Conservation (phyloP, 2,329 filamentous ascomycete species). For the Coniella lustricola region DNA sequence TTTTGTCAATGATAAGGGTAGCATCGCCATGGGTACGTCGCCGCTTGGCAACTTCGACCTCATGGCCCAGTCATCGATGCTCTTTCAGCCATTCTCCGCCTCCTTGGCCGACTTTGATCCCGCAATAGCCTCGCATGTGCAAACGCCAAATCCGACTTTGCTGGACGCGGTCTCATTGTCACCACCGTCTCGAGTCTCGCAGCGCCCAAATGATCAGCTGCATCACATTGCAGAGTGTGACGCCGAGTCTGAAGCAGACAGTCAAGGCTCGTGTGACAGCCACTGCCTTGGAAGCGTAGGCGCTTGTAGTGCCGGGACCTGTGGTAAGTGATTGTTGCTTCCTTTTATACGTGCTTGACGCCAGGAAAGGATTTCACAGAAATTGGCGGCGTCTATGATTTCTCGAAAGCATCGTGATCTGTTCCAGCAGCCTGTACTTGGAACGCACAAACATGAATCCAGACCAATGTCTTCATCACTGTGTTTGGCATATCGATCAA, state of each 20-base stretch:
- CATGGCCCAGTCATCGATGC: neutral
- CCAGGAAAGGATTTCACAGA: no score
- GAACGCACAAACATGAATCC: no score
- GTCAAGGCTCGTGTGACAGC: conserved; percentile 11
- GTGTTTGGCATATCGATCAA: no score
- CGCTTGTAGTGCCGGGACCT: conserved; percentile 14
- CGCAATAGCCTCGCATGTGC: conserved; percentile 1
- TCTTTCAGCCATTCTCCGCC: neutral
- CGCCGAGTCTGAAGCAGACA: conserved; percentile 4
- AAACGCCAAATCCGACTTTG: neutral
- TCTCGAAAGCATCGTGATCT: no score
- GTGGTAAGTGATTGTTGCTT: neutral
- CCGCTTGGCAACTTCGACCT: neutral
- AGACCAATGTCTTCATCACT: no score
- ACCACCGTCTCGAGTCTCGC: neutral
- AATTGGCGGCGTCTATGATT: no score
- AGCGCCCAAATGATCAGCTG: neutral
- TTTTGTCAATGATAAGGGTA: neutral
- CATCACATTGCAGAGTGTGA: conserved; percentile 2
- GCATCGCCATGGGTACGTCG: neutral
- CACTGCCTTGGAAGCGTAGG: conserved; percentile 11
- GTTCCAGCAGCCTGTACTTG: no score
- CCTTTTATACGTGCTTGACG: neutral
- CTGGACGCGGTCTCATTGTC: neutral
- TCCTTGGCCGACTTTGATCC: conserved; percentile 11